Percentiles rank a stretch among this genome's conserved stretches.
Conservation (phyloP, 208 protist species). For the Trypanosoma lewisi region DNA sequence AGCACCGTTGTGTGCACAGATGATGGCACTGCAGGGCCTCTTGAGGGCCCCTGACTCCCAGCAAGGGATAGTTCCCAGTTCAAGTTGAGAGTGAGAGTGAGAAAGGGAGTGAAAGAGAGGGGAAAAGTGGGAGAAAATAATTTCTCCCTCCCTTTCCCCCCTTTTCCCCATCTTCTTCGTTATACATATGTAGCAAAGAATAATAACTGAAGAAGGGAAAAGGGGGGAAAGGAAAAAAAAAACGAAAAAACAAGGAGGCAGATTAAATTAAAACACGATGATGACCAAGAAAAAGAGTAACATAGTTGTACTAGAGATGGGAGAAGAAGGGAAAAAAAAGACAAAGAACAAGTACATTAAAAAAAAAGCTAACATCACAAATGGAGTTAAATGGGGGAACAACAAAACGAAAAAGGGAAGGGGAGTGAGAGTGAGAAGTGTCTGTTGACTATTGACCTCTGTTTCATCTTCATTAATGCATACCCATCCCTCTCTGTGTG, state of each 20-base stretch:
- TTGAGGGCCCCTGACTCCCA: not conserved
- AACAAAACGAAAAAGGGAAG: no score
- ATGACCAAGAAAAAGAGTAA: not conserved
- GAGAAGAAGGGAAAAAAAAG: conserved; percentile 3
- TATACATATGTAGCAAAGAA: not conserved
- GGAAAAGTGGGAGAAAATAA: no score
- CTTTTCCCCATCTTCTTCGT: not conserved
- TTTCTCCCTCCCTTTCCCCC: no score
- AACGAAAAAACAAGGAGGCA: no score
- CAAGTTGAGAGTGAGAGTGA: not conserved
- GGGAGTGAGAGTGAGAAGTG: not conserved
- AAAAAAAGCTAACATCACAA: not conserved
- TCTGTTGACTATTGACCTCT: not conserved
- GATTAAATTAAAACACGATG: not conserved
- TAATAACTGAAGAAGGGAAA: not conserved
- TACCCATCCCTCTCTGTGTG: no score
- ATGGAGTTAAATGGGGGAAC: not conserved
- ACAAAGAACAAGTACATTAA: not conserved
- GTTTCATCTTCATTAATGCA: no score
- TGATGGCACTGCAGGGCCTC: conserved; percentile 61
- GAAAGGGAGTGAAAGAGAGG: no score
- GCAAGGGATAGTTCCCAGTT: not conserved
- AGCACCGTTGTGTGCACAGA: conserved; percentile 65
- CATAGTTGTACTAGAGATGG: not conserved
- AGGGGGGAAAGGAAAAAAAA: conserved; percentile 3